Evolutionary conservation across 805 yeast species (phyloP), one percentile per base, ranked within the genome.

Genomic region (Candida coquimbonensis): DNA sequence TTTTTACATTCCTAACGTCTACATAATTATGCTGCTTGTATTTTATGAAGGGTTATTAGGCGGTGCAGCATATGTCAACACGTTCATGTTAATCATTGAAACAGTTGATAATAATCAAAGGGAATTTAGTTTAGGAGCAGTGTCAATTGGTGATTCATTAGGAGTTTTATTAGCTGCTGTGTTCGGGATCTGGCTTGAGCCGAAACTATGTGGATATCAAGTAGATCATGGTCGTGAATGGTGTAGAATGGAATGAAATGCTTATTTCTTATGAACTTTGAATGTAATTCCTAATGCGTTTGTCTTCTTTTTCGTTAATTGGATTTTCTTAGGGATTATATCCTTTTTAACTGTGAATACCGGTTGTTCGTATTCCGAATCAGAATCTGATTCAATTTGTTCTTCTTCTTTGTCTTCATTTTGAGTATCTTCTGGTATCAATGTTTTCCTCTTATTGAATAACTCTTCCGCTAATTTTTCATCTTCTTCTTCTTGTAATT

Each of bases 31-130:
- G 68, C 9, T 73, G 0, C 61, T 90, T 29, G 74, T 88, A 7
- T 77, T 91, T 49, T 91, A 87, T 63, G 98, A 91, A 60, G 93
- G 98, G 0, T 70, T 93, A 19, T 70, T 91, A 11, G 99, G 98
- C 1, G 98, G 99, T 1, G 77, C 85, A 2, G 79, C 91, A 16
- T 91, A 91, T 60, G 93, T 88, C 44, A 90, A 91, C 60, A 90
- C 97, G 0, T 91, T 87, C 57, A 69, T 84, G 71, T 69, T 78
- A 14, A 90, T 90, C 1, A 74, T 83, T 34, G 95, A 87, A 48
- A 66, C 75, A 0, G 67, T 74, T 2, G 60, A 70, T 0, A 47
- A 70, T 43, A 49, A 67, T 13, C 75, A 83, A 56, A 69, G 91
- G 49, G 90, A 87, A 65, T 83, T 88, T 63, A 79, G 89, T 0